Evolutionary conservation across 768 basidiomycete species (phyloP).

Genomic region (Termitomyces sp.): DNA sequence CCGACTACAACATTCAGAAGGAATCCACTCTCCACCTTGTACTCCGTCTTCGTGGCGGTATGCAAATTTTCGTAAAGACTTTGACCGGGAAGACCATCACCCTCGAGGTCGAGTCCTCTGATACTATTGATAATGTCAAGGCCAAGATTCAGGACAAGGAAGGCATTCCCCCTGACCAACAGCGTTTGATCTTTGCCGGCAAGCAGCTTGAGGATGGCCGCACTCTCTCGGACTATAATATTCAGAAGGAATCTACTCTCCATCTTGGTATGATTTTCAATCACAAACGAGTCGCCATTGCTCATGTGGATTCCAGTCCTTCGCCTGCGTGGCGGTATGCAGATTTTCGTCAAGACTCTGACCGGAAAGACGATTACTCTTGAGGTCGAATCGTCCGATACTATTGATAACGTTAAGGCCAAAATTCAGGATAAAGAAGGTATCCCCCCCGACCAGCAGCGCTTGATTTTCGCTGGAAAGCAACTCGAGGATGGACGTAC

Average conservation of each 20-base stretch:
- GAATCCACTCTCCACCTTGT: conserved; percentile 6
- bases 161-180: conserved; percentile 18
- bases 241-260: conserved; percentile 18
- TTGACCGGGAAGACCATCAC: conserved; percentile 21
- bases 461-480: conserved; percentile 22
- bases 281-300: not conserved
- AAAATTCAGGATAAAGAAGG: conserved; percentile 20
- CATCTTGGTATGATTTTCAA: conserved; percentile 22
- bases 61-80: conserved; percentile 24
- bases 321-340: conserved; percentile 31
- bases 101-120: conserved; percentile 17
- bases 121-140: conserved; percentile 18
- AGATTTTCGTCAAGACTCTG: conserved; percentile 44
- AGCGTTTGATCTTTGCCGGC: conserved; percentile 16
- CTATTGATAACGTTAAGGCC: conserved; percentile 18
- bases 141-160: conserved; percentile 23
- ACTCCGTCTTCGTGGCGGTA: conserved; percentile 6
- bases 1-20: conserved; percentile 8
- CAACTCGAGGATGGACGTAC: conserved; percentile 33
- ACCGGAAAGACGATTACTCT: conserved; percentile 52
- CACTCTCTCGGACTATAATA: conserved; percentile 16
- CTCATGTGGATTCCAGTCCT: conserved; percentile 14
- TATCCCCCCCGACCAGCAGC: conserved; percentile 18
- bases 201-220: conserved; percentile 17
- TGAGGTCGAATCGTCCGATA: conserved; percentile 18